Evolutionary conservation across 768 basidiomycete genomes (phyloP), one percentile per base, ranked within the genome.

Genomic region (Kwoniella mangroviensis): DNA sequence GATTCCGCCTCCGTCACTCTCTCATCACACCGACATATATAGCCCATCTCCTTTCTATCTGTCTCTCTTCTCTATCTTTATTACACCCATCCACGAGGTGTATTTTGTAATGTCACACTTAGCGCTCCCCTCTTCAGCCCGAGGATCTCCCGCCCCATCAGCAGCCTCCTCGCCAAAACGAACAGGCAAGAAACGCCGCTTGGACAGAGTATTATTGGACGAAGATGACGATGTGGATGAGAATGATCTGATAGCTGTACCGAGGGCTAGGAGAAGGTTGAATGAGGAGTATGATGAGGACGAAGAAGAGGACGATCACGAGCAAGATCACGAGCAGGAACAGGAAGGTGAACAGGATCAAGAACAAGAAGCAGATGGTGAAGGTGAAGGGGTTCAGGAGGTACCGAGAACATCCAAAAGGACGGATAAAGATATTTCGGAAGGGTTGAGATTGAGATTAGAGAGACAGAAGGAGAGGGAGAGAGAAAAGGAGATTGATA

Each of bases 201-300:
- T 68, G n/a, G 67, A 68, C 41, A 61, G 67, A 22, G 51, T 63
- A 56, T 11, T 63, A 4, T 54, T 68, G 19, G 67, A 76, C 58
- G 79, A 75, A 55, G 56, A 67, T 19, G 79, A 80, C 45, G 79
- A 80, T 68, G 72, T 78, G 3, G 65, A 60, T 12, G 73, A 75
- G 9, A 63, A 67, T 9, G 75, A 78, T 41, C 21, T 76, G 11
- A 56, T 75, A 2, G 76, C 65, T 58, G 67, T 67, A n/a, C 62
- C 68, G 0, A 22, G 15, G 57, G 59, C 42, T 51, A 53, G 61
- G 21, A 42, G 65, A 40, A 70, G 71, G n/a, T 22, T 63, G 22
- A 60, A 64, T n/a, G 75, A 57, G 3, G 76, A 60, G 7, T 77
- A 72, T 26, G 67, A 71, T n/a, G 70, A 59, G 21, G 62, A 63